These are phyloP conservation scores for Zygosaccharomyces lentus DNA, from an alignment of 805 yeast genomes.

Conservation along the genomic window DNA sequence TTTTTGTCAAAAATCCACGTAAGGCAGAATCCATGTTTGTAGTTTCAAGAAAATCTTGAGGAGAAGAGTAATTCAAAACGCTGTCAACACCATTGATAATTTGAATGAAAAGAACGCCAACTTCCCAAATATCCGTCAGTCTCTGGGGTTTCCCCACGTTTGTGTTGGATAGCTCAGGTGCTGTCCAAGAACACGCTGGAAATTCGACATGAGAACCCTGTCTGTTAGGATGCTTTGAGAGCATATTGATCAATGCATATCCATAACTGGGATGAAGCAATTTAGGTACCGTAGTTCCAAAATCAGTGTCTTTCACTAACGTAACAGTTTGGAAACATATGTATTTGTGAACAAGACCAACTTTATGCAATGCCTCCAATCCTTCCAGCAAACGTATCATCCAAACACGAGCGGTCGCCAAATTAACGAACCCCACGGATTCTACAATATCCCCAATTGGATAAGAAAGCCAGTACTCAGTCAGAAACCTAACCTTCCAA, in stretches of 20 bases:
- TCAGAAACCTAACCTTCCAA: constrained; percentile 68
- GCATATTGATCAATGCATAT: constrained; percentile 42
- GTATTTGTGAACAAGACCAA: constrained; percentile 74
- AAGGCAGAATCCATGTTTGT: constrained; percentile 52
- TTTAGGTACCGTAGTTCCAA: constrained; percentile 55
- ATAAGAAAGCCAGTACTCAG: constrained; percentile 58
- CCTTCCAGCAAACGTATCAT: constrained; percentile 81
- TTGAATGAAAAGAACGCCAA: constrained; percentile 74
- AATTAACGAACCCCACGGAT: constrained; percentile 60
- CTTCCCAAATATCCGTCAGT: constrained; percentile 90
- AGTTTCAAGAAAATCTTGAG: constrained; percentile 55
- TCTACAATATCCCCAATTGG: constrained; percentile 61
- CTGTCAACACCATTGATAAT: constrained; percentile 58
- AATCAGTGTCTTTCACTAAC: constrained; percentile 46
- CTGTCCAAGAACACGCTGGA: constrained; percentile 51
- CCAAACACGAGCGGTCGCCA: constrained; percentile 84
- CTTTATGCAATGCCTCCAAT: constrained; percentile 75
- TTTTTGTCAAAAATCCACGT: constrained; percentile 58
- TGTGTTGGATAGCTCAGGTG: constrained; percentile 62
- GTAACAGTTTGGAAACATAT: constrained; percentile 58
- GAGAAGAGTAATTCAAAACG: constrained; percentile 51
- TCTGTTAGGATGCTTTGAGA: constrained; percentile 37
- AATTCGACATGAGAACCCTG: constrained; percentile 22
- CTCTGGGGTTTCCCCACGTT: constrained; percentile 51
- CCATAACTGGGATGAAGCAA: constrained; percentile 59